phyloP scores from a whole-genome alignment of 2,329 filamentous ascomycete species.

The Geosmithia morbida region DNA sequence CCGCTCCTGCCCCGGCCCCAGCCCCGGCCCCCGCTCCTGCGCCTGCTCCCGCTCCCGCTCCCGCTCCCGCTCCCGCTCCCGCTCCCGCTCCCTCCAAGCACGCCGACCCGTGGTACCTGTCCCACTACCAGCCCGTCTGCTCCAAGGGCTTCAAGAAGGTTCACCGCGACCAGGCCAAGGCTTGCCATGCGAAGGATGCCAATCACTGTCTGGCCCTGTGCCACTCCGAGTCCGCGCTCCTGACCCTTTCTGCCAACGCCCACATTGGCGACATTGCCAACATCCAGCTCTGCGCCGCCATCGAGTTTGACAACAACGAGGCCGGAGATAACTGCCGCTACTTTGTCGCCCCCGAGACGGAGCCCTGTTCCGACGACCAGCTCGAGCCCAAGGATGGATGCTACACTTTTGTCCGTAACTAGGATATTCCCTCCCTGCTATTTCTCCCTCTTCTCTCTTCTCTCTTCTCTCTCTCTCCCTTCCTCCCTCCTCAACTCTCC shows the following conservation, averaged over 20 bases:
- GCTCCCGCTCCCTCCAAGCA: not conserved
- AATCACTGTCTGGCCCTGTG: slow-evolving; percentile 11
- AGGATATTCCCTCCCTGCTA: too few species aligned
- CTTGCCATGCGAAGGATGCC: slow-evolving; percentile 7
- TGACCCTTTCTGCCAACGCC: slow-evolving; percentile 6
- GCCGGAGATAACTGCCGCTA: slow-evolving; percentile 10
- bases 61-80: slow-evolving; percentile 8
- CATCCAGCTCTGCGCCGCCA: slow-evolving; percentile 8
- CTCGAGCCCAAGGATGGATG: slow-evolving; percentile 7
- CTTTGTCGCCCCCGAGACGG: slow-evolving; percentile 8
- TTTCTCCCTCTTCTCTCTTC: not conserved
- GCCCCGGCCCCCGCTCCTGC: not conserved
- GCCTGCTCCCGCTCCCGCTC: slow-evolving; percentile 1
- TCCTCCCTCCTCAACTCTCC: not conserved
- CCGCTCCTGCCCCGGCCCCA: not conserved
- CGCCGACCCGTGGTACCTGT: slow-evolving; percentile 3
- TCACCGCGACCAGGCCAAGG: slow-evolving; percentile 5
- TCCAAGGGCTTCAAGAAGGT: slow-evolving; percentile 10
- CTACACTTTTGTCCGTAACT: slow-evolving; percentile 10
- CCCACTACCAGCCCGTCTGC: slow-evolving; percentile 11
- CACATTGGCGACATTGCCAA: slow-evolving; percentile 5
- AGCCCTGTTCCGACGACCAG: slow-evolving; percentile 8
- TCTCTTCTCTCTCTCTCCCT: not conserved
- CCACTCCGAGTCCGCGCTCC: slow-evolving; percentile 7
- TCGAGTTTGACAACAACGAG: slow-evolving; percentile 8